Base-by-base conservation (phyloP, 148 eudicot species). In the Vaccinium darrowii region DNA sequence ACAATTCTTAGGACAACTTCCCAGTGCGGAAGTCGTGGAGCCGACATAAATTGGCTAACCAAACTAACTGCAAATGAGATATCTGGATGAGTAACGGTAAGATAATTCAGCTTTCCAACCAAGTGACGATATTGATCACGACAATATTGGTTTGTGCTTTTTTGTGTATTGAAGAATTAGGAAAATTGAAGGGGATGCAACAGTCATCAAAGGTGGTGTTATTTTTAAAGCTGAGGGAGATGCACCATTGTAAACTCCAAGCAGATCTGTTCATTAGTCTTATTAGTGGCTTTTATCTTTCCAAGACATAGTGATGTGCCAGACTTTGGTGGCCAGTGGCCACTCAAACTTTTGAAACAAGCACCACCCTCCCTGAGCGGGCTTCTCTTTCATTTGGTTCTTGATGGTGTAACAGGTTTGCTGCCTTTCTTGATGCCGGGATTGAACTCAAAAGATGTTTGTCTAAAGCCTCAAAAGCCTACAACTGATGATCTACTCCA, bases 401-500 rank as follows among this genome's bases (percentile, higher is more conserved):
- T 63, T 30, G 16, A 58, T 75, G 77, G 76, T 85, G 62, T 67
- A 74, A 78, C 90, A 95, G 97, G 87, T 73, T 76, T 85, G 36
- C 90, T 92, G 51, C 93, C 95, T 80, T 96, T 93, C 88, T 89
- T 96, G 86, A 82, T 84, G 79, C 86, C 71, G 49, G 84, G 81
- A 52, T 89, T 83, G 72, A 88, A 83, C 57, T 72, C 86, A 4
- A 85, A 53, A 50, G 43, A 73, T 82, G 87, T 39, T 73, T 83
- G 84, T 84, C 86, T 82, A 80, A 90, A 86, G 63, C 72, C 82
- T 75, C 78, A 4, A 77, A 94, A 92, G 86, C 99, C 99, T 71
- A 90, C 95, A 79, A 90, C 91, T 21, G 92, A 92, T 67, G 97
- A 96, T 80, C 83, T 96, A 69, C 77, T 93, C 43, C 88, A 91